Base-by-base conservation (phyloP, 345 rosid genomes). In the Corchorus olitorius region DNA sequence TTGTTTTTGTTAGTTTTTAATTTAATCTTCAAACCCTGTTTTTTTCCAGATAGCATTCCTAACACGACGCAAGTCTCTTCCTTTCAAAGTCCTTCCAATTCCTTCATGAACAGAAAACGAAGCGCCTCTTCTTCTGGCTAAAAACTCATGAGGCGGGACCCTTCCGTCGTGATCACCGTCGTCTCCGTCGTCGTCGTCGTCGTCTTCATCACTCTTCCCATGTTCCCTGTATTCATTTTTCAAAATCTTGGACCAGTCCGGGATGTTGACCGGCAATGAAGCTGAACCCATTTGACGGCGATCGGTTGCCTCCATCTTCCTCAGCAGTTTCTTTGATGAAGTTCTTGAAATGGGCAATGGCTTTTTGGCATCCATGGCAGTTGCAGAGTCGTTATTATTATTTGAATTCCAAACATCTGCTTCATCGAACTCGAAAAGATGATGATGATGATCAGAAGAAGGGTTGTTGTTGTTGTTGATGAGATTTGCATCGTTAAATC, bases 181-280 rank as follows among this genome's bases (percentile, higher is more conserved):
- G 10, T 5, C 64, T 3, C n/a, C 79, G 0, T 77, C 89, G 22
- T 68, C 81, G 0, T 27, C 83, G 20, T 76, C 86, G 4, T 66
- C 81, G 12, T 82, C 87, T 8, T 81, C 79, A 2, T 82, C 81
- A 3, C 77, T 80, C 64, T 75, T 60, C 3, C 72, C 81, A 16
- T 83, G 87, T 43, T 80, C 78, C 35, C 68, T 75, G 61, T 86
- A 77, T 49, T 83, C 89, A 15, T 81, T 83, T 70, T 81, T 88
- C 4, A 91, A 80, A 72, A 93, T 91, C 89, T 87, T 81, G 8
- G 97, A 91, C 97, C 97, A 93, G 54, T 93, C 97, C 1, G 96
- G 97, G 13, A 91, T 73, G 77, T 82, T 93, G 74, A 93, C 86
- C 52, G 97, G 96, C 45, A 93, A 66, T 1, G 95, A 93, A 53